Conservation (phyloP, 2,329 filamentous ascomycete species). For the Polytolypa hystricis region DNA sequence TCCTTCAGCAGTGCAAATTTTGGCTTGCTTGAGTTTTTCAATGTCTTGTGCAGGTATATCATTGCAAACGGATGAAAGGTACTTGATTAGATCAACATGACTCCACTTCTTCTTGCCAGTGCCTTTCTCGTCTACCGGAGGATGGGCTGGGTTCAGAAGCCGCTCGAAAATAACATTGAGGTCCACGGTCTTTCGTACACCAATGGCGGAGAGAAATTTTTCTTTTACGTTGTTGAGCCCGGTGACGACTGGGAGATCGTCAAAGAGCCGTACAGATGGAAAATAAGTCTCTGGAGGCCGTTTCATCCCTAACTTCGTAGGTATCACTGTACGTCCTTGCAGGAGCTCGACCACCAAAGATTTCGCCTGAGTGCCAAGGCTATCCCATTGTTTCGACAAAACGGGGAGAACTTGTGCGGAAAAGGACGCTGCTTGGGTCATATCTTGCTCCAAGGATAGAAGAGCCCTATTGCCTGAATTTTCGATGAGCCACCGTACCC, state of each 20-base stretch:
- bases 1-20: constrained; percentile 70
- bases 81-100: constrained; percentile 88
- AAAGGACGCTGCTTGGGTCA: constrained; percentile 63
- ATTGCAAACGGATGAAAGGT: constrained; percentile 75
- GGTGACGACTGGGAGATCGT: constrained; percentile 75
- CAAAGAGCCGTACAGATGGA: constrained; percentile 83
- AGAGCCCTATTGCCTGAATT: constrained; percentile 47
- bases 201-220: constrained; percentile 71
- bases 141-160: constrained; percentile 53
- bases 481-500: constrained; percentile 72
- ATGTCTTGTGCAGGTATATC: constrained; percentile 82
- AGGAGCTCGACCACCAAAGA: constrained; percentile 54
- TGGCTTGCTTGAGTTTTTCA: constrained; percentile 62
- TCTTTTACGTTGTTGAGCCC: constrained; percentile 74
- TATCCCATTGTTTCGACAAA: constrained; percentile 83
- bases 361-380: constrained; percentile 56
- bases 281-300: constrained; percentile 83
- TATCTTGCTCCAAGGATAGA: constrained; percentile 51
- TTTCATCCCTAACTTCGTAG: constrained; percentile 83
- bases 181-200: constrained; percentile 91
- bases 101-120: constrained; percentile 56
- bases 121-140: constrained; percentile 36
- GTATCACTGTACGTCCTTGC: constrained; percentile 62
- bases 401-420: constrained; percentile 66
- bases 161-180: constrained; percentile 86